Evolutionary conservation across 2,329 filamentous ascomycete species (phyloP), one percentile per base, ranked within the genome.

Genomic region (Didymellaceae sp.): DNA sequence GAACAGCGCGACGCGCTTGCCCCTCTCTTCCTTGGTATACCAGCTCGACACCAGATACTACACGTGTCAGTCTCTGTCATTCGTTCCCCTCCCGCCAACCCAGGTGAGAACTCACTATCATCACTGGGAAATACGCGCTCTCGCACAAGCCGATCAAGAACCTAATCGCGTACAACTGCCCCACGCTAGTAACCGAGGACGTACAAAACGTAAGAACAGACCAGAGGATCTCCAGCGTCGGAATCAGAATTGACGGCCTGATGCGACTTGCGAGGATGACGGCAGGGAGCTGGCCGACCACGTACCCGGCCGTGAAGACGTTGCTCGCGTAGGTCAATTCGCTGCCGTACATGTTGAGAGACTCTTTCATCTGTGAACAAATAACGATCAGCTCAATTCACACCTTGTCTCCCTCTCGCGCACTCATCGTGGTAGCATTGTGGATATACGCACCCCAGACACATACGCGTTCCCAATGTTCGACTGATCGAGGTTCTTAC

Each of bases 11-110:
- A 68, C 61, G n/a, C 69, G 63, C 26, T 70, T 65, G 14, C 65
- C 65, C 20, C 69, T 46, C 37, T 72, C 68, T 33, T 54, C 63
- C 43, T 74, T 70, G 0, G 72, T 77, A 42, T 78, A 78, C 76
- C 75, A 78, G 5, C 72, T 74, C 2, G 73, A 70, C 0, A 77
- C 59, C 8, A 77, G 49, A 40, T 68, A 70, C 53, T 60, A 9
- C 1, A 8, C 1, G 2, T 2, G 16, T 42, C 55, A 49, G 57
- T 37, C 4, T 7, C 4, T 9, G 13, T n/a, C n/a, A n/a, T n/a
- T n/a, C n/a, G n/a, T n/a, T n/a, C n/a, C n/a, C 8, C 1, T 22
- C 3, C 11, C n/a, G 11, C 2, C 6, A 20, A 13, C 5, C 16
- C 17, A 4, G 20, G 16, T 1, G 1, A 1, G 11, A 13, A 54